Evolutionary conservation across 352 stramenopile species (phyloP), one percentile per base, ranked within the genome.

Genomic region (Phytophthora ohioensis): DNA sequence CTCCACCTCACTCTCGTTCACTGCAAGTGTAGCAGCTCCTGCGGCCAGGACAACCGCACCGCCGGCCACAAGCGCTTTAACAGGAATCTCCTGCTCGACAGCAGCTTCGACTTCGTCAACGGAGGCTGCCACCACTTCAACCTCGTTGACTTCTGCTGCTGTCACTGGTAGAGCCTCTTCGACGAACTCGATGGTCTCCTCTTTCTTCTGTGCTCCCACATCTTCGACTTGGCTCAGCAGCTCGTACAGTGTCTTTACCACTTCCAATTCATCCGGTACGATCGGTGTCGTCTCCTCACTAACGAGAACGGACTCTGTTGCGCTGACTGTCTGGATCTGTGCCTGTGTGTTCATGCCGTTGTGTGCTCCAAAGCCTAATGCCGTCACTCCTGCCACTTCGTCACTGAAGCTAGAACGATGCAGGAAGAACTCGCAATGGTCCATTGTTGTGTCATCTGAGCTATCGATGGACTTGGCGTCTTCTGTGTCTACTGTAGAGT

Each of bases 361-460:
- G 46, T 74, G 67, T 64, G 45, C 36, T 55, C 60, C 58, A 17
- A 21, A 74, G 27, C 67, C 67, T 15, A 70, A 10, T 36, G 60
- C 60, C 13, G 36, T 52, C 39, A 70, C 48, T 32, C 54, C 67
- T 47, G 30, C 47, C 35, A 66, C 46, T 42, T 70, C 47, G 15
- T 74, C 60, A n/a, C 64, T 71, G 46, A 70, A 74, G 41, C 59
- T 69, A 4, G 48, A 34, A 3, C 67, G 67, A 47, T 66, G 38
- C 7, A 70, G 10, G 47, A 48, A 70, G n/a, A 57, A 54, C 53
- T 74, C 67, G 17, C 46, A 31, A 27, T 27, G 15, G 41, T 70
- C 38, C 59, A 62, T 74, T 4, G 31, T 52, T 58, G 60, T 69
- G 31, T 55, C 53, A 21, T 39, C 49, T 68, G 61, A 13, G 17